A percentile compares a stretch with the other conserved stretches of the same genome.
phyloP scores from a whole-genome alignment of 768 basidiomycete genomes.

The Udeniomyces megalosporus region DNA sequence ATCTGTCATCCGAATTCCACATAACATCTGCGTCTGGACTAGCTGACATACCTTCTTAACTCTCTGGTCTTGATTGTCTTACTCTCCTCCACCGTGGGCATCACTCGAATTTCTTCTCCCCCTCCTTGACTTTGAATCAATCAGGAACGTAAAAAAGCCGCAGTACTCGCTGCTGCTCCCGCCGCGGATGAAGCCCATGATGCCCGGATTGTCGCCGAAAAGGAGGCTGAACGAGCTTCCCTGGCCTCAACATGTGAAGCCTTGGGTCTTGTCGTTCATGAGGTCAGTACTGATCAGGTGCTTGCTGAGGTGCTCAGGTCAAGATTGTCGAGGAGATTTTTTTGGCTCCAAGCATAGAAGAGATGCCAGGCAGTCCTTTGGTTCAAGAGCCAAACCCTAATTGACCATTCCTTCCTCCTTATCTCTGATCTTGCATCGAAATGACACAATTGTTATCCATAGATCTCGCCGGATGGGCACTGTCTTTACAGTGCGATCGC shows the following conservation, averaged over 20 bases:
- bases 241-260: slow-evolving; percentile 24
- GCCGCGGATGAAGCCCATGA: slow-evolving; percentile 25
- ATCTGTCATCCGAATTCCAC: no score
- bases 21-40: no score
- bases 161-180: slow-evolving; percentile 23
- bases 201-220: slow-evolving; percentile 26
- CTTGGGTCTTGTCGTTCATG: slow-evolving; percentile 25
- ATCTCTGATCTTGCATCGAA: not conserved
- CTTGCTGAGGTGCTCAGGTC: not conserved
- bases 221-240: slow-evolving; percentile 26
- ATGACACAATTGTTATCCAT: not conserved
- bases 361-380: no score
- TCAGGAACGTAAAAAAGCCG: slow-evolving; percentile 24
- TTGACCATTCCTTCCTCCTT: not conserved
- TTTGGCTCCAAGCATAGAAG: not conserved
- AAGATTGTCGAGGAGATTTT: not conserved
- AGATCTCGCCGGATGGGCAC: slow-evolving; percentile 92
- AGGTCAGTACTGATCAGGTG: slow-evolving; percentile 19
- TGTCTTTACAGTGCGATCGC: slow-evolving; percentile 89
- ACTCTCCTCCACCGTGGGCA: no score
- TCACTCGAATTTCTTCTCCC: no score
- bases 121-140: not conserved
- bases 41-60: no score
- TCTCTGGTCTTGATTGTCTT: no score
- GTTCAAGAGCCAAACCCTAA: not conserved